phyloP scores from a whole-genome alignment of 768 basidiomycete species.

The Lactarius akahatsu region DNA sequence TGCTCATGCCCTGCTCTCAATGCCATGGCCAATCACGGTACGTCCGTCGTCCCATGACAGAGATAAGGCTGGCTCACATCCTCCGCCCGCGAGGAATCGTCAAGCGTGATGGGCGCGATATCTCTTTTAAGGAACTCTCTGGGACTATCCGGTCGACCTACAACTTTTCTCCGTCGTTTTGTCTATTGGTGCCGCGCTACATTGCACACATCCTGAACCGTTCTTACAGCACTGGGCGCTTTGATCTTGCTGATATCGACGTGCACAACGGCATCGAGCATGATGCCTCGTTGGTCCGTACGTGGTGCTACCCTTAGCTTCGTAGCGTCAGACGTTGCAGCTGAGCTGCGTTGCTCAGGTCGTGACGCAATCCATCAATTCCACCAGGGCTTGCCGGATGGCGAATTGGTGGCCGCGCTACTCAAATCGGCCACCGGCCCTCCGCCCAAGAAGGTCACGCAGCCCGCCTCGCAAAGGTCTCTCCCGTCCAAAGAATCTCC shows the following conservation, averaged over 20 bases:
- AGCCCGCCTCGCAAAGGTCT: not conserved
- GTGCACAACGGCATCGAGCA: constrained; percentile 77
- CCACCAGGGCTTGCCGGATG: constrained; percentile 55
- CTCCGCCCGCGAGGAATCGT: constrained; percentile 39
- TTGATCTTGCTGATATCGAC: constrained; percentile 66
- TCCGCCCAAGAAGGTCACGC: constrained; percentile 31
- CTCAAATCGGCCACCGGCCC: constrained; percentile 60
- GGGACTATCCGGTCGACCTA: constrained; percentile 42
- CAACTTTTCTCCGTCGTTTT: constrained; percentile 71
- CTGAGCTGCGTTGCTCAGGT: constrained; percentile 40
- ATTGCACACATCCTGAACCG: constrained; percentile 58
- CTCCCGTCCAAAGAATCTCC: constrained; percentile 16
- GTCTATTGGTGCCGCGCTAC: constrained; percentile 61
- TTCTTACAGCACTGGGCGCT: constrained; percentile 53
- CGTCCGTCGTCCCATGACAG: not conserved
- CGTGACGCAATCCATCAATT: constrained; percentile 48
- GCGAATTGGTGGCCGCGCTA: constrained; percentile 52
- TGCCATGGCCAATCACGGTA: constrained; percentile 82
- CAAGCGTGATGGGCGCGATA: constrained; percentile 63
- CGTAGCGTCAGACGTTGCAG: not conserved
- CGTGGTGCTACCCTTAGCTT: not conserved
- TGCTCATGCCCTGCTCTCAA: constrained; percentile 75
- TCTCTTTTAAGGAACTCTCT: constrained; percentile 53
- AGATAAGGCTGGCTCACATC: not conserved
- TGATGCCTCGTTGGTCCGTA: constrained; percentile 58